A percentile compares a stretch with the other conserved stretches of the same genome.
Evolutionary conservation across 306 rosid genomes (phyloP).

Genomic region (Rosa lucieae): DNA sequence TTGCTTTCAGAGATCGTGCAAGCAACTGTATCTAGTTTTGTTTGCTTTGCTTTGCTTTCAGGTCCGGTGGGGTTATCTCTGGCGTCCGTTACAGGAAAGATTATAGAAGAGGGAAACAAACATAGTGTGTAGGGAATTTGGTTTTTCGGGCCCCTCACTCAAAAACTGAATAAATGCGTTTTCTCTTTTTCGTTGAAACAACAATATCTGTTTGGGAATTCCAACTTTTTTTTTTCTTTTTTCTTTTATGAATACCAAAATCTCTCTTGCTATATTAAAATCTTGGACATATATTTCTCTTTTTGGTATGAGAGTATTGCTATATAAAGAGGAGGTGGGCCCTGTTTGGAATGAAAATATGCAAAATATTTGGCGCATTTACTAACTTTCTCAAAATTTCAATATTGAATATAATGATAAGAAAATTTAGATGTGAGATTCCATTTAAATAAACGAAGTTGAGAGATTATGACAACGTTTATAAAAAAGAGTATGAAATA

Average conservation of each 20-base stretch:
- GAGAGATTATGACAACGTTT: not conserved
- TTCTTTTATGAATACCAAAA: not conserved
- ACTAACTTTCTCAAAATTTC: too few species aligned
- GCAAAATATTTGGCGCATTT: not conserved
- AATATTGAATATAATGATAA: not conserved
- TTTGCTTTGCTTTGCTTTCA: constrained; percentile 7
- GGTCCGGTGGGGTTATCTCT: constrained; percentile 36
- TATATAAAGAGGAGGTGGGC: not conserved
- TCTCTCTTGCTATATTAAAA: not conserved
- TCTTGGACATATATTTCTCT: not conserved
- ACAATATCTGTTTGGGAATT: not conserved
- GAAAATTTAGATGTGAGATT: not conserved
- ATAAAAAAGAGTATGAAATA: not conserved
- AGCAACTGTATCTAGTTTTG: constrained; percentile 44
- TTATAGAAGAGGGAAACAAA: not conserved
- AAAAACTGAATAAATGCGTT: not conserved
- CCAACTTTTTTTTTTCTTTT: not conserved
- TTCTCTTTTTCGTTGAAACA: not conserved
- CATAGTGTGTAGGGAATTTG: constrained; percentile 1
- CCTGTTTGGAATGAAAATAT: not conserved
- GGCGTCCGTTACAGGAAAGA: constrained; percentile 43
- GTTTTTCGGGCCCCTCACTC: constrained; percentile 19
- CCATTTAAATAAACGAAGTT: not conserved
- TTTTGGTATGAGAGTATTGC: not conserved
- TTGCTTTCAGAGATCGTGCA: constrained; percentile 47